Conservation (phyloP, 2,329 filamentous ascomycete species). For the Penicillium fuscoglaucum region DNA sequence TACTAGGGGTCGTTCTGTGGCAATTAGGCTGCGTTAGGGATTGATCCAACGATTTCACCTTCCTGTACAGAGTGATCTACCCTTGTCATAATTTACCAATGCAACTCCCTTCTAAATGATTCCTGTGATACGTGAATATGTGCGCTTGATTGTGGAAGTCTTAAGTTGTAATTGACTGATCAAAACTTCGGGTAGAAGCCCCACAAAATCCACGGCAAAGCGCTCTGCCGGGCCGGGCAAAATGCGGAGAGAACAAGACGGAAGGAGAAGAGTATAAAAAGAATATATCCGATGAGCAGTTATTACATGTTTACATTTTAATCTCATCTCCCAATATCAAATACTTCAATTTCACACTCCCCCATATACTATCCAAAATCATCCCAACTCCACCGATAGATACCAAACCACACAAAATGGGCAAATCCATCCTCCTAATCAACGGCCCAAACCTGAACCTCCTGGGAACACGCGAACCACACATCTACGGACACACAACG, state of each 20-base stretch:
- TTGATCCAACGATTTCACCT: too few relatives aligned
- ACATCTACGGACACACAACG: slow-evolving; percentile 70
- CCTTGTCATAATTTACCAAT: too few relatives aligned
- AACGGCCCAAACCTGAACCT: slow-evolving; percentile 85
- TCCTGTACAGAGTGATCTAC: too few relatives aligned
- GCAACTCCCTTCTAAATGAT: too few relatives aligned
- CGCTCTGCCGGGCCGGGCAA: slow-evolving; percentile 17
- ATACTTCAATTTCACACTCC: neutral
- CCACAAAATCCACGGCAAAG: slow-evolving; percentile 20
- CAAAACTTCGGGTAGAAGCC: neutral
- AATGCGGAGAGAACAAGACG: slow-evolving; percentile 14
- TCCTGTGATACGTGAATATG: too few relatives aligned
- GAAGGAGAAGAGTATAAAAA: neutral
- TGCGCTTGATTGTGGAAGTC: too few relatives aligned
- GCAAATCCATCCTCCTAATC: slow-evolving; percentile 64
- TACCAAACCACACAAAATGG: slow-evolving; percentile 25
- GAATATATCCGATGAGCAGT: slow-evolving; percentile 1
- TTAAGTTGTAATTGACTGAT: neutral
- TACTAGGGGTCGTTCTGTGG: too few relatives aligned
- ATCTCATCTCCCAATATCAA: neutral
- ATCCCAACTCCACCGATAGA: neutral
- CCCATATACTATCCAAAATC: neutral
- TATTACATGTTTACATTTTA: neutral
- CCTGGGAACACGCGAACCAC: slow-evolving; percentile 71
- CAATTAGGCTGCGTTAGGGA: too few relatives aligned